Evolutionary conservation across 2,329 filamentous ascomycete species (phyloP).

Genomic region (Botrytis cinerea): DNA sequence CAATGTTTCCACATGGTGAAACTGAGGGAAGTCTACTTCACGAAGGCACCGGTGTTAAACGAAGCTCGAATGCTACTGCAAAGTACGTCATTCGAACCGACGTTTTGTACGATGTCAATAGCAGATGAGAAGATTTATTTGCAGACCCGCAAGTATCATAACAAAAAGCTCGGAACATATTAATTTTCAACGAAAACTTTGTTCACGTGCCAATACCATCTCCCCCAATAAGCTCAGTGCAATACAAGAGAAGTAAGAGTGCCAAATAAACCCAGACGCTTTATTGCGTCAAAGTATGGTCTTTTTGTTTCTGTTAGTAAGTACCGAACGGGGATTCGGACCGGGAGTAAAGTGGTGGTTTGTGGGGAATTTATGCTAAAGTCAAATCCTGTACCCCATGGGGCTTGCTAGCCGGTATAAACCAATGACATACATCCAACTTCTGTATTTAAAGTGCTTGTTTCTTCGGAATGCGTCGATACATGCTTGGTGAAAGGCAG

Average conservation of each 20-base stretch:
- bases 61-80: conserved; percentile 56
- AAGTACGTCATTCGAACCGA: conserved; percentile 72
- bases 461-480: neutral
- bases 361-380: conserved; percentile 24
- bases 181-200: neutral
- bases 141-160: neutral
- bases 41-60: conserved; percentile 69
- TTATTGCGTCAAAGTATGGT: neutral
- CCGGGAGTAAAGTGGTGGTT: conserved; percentile 13
- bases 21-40: conserved; percentile 65
- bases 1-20: conserved; percentile 71
- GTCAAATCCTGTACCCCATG: conserved; percentile 15
- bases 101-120: conserved; percentile 65
- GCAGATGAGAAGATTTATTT: neutral
- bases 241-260: neutral
- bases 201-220: neutral
- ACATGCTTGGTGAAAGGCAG: neutral
- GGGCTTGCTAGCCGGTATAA: neutral
- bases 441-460: neutral
- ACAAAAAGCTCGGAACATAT: neutral
- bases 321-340: conserved; percentile 13
- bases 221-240: neutral
- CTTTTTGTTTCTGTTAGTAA: neutral
- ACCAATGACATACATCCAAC: neutral
- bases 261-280: neutral